Base-by-base conservation (phyloP, 345 rosid species). In the Leavenworthia alabamica region DNA sequence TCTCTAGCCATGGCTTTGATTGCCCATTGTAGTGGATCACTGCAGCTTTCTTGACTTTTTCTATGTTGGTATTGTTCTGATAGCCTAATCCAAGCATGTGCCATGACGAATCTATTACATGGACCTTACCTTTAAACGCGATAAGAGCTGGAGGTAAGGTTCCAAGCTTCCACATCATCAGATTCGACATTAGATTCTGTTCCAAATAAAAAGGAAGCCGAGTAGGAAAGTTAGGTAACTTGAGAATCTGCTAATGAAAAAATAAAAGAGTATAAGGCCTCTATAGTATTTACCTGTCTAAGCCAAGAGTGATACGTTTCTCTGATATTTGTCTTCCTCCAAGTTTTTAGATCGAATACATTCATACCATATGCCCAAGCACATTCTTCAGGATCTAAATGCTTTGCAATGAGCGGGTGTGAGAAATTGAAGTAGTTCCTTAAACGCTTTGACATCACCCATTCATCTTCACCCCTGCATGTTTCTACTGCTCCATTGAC, bases 351-450 rank as follows among this genome's bases (percentile, higher is more conserved):
- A 79, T 94, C 99, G 51, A 94, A 88, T 64, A 94, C 72, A 68
- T 94, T 94, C 99, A 94, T 94, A 56, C 99, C 99, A 77, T 94
- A 94, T 51, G 99, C 99, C 99, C 99, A 94, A 8, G 99, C 99
- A 70, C 99, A 94, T 80, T 90, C 99, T 48, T 86, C 74, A 2
- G 96, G 93, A 60, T 94, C 79, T 80, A 94, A 78, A 79, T 84
- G 77, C 72, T 90, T 80, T 22, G 83, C 75, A 6, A 94, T 53
- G 72, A 83, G 93, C 48, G 99, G 96, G 80, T 94, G 97, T n/a
- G 99, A 84, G 76, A 94, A 94, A 73, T 94, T 94, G 82, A 94
- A 94, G 85, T 94, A 94, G 83, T 94, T 90, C 75, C 74, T 84
- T 78, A 94, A 84, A 64, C 72, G 95, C 78, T 94, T 94, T 52